phyloP scores from a whole-genome alignment of 305 asterid species.

The Plantago lanceolata region DNA sequence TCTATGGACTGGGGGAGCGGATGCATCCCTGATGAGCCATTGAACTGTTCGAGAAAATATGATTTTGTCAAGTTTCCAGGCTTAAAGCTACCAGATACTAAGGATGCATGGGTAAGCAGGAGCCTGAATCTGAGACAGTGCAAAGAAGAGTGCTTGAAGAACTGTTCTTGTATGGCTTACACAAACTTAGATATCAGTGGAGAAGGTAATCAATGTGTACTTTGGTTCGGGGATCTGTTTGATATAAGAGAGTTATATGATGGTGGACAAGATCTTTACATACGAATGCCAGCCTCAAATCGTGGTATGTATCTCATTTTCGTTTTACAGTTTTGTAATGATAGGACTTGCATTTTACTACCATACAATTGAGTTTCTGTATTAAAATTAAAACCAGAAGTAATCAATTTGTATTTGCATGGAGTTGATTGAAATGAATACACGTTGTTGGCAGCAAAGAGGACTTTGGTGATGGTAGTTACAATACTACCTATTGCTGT shows the following conservation, averaged over 20 bases:
- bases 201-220: slow-evolving; percentile 29
- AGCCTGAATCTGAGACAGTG: slow-evolving; percentile 29
- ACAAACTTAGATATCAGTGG: slow-evolving; percentile 30
- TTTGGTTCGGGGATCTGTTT: slow-evolving; percentile 33
- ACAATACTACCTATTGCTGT: slow-evolving; percentile 1
- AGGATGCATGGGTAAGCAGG: slow-evolving; percentile 19
- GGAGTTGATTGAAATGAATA: neutral
- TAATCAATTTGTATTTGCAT: neutral
- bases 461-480: neutral
- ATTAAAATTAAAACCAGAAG: neutral
- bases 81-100: slow-evolving; percentile 32
- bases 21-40: slow-evolving; percentile 24
- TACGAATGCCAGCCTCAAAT: slow-evolving; percentile 23
- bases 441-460: neutral
- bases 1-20: slow-evolving; percentile 24
- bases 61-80: slow-evolving; percentile 22
- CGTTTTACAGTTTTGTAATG: neutral
- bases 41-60: slow-evolving; percentile 27
- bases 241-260: slow-evolving; percentile 26
- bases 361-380: neutral
- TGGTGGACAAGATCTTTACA: slow-evolving; percentile 27
- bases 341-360: neutral
- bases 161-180: slow-evolving; percentile 41
- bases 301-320: slow-evolving; percentile 4
- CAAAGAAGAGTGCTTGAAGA: slow-evolving; percentile 28